Base-by-base conservation (phyloP, 225 moss, liverwort and hornwort genomes). In the Physcomitrellopsis africana region DNA sequence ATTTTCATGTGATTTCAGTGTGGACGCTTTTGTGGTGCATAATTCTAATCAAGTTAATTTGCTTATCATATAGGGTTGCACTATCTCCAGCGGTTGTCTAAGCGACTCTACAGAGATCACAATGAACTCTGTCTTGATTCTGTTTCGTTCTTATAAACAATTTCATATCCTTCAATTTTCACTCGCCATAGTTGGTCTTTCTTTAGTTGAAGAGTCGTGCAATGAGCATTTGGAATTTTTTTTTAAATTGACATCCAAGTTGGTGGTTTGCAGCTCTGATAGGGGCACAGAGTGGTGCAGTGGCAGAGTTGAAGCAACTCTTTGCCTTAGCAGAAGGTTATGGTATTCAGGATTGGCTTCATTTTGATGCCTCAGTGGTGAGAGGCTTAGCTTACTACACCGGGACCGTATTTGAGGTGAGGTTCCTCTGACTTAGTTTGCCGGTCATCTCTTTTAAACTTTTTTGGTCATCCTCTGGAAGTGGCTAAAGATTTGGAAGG, bases 331-430 rank as follows among this genome's bases (percentile, higher is more conserved):
- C 94, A 18, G 80, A 82, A 62, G 81, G 85, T 49, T 97, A 94
- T 78, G 90, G 94, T 65, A 86, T 86, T 74, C 86, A 79, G 43
- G 82, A 90, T 74, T 97, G 96, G 96, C 78, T 97, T 43, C 83
- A 80, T 11, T 97, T 94, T 67, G 92, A 97, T 84, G 94, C 96
- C 61, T 94, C 96, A 59, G 89, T 97, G 44, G 96, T 97, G 51
- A 86, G 96, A 80, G 96, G 96, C 66, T 89, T 97, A 29, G 92
- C 96, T 6, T 97, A 97, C 74, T 97, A 97, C 72, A 94, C 94
- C 14, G 92, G 96, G 53, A 94, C 94, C 71, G 96, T 97, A 41
- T 97, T 97, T 77, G 96, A 97, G 96, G 96, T 94, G 64, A 67
- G 32, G 16, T 70, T 68, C 68, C 65, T 47, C 55, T 11, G 53